Evolutionary conservation across 441 rosid genomes (phyloP).

Genomic region (Hura crepitans): DNA sequence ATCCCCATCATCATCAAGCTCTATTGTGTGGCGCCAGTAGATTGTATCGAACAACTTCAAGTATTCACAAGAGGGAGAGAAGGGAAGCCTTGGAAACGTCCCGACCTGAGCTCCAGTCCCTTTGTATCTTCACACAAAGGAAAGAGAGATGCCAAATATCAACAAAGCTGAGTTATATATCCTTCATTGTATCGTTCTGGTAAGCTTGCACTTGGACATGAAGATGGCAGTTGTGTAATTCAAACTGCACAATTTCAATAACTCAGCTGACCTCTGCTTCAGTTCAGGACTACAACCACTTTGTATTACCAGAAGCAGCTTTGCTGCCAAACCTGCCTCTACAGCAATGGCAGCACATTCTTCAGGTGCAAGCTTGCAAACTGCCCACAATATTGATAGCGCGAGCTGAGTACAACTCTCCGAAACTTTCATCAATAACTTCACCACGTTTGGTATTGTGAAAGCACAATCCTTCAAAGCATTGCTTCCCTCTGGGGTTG

Average conservation of each 20-base stretch:
- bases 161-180: conserved; percentile 12
- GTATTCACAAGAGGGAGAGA: conserved; percentile 17
- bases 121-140: conserved; percentile 13
- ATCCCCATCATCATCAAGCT: conserved; percentile 22
- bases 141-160: conserved; percentile 14
- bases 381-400: conserved; percentile 58
- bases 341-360: conserved; percentile 65
- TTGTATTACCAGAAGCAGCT: conserved; percentile 76
- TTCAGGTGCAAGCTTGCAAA: conserved; percentile 70
- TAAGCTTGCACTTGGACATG: conserved; percentile 89
- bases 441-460: conserved; percentile 60
- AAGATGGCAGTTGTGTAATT: conserved; percentile 64
- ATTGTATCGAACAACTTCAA: conserved; percentile 12
- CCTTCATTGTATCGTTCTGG: conserved; percentile 64
- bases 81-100: conserved; percentile 17
- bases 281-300: conserved; percentile 64
- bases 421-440: conserved; percentile 64
- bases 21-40: conserved; percentile 13
- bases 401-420: conserved; percentile 70
- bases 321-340: conserved; percentile 80
- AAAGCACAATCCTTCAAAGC: conserved; percentile 65
- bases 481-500: conserved; percentile 50
- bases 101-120: conserved; percentile 14
- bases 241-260: conserved; percentile 74
- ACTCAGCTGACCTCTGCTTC: conserved; percentile 80